phyloP scores from a whole-genome alignment of 805 yeast genomes.

The Debaryomyces hansenii region DNA sequence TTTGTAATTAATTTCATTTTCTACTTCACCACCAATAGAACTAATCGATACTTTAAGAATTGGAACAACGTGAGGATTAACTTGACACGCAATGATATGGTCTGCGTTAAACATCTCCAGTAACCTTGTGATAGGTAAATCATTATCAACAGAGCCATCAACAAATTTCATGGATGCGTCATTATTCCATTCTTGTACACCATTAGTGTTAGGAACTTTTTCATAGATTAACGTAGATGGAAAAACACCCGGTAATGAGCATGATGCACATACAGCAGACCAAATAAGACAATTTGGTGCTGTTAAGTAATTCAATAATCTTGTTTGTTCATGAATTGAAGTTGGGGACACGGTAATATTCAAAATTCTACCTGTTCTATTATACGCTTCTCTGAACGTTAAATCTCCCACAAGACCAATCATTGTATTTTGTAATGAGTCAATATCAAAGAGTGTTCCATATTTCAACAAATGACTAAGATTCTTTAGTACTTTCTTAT shows the following conservation, averaged over 20 bases:
- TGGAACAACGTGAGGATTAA: constrained; percentile 94
- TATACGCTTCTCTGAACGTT: constrained; percentile 92
- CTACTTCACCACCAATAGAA: constrained; percentile 68
- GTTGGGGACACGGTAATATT: constrained; percentile 94
- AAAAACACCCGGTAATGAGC: constrained; percentile 91
- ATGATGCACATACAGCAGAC: constrained; percentile 92
- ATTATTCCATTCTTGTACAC: constrained; percentile 78
- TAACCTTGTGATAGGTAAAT: constrained; percentile 83
- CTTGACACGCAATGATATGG: constrained; percentile 96
- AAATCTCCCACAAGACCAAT: constrained; percentile 78
- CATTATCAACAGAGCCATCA: constrained; percentile 96
- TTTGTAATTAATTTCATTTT: constrained; percentile 57
- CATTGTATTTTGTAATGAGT: constrained; percentile 71
- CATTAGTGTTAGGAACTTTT: constrained; percentile 72
- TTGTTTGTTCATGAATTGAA: constrained; percentile 86
- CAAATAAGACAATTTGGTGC: constrained; percentile 80
- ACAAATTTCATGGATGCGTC: constrained; percentile 74
- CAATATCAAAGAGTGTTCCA: constrained; percentile 87
- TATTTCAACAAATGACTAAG: constrained; percentile 63
- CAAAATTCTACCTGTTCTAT: constrained; percentile 88
- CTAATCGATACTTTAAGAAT: constrained; percentile 68
- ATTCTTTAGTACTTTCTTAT: constrained; percentile 45
- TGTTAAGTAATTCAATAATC: constrained; percentile 74
- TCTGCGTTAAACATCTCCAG: constrained; percentile 98
- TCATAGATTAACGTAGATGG: constrained; percentile 84